Evolutionary conservation across 73 alveolate species (phyloP).

Genomic region (Durusdinium trenchii): DNA sequence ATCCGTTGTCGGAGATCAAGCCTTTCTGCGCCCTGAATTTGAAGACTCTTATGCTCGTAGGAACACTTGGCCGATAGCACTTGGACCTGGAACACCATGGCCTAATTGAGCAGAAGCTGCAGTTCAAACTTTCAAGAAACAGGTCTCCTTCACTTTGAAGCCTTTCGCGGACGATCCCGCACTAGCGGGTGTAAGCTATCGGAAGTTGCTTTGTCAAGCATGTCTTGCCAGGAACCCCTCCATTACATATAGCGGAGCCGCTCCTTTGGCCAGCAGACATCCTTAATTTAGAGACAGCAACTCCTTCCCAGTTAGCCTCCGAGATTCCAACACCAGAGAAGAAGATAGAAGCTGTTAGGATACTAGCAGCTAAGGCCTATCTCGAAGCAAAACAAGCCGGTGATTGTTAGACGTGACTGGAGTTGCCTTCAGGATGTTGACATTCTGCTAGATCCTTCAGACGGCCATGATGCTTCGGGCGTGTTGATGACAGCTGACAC

Average conservation of each 20-base stretch:
- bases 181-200: neutral
- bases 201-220: neutral
- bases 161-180: neutral
- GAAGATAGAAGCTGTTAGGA: neutral
- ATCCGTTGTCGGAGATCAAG: conserved; percentile 26
- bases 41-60: neutral
- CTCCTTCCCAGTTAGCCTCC: too few species aligned
- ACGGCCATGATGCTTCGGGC: too few species aligned
- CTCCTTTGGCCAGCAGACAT: neutral
- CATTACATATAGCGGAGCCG: neutral
- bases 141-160: neutral
- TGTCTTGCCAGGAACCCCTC: neutral
- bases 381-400: neutral
- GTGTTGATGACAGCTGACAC: neutral
- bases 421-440: neutral
- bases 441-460: neutral
- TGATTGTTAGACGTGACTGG: neutral
- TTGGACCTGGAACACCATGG: conserved; percentile 38
- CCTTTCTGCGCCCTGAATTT: neutral
- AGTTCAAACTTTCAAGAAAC: neutral
- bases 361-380: neutral
- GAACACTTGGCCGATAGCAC: neutral
- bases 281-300: neutral
- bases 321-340: neutral
- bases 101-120: conserved; percentile 37